Conservation (phyloP, 495 filamentous ascomycete species). For the Talaromyces thailandensis region DNA sequence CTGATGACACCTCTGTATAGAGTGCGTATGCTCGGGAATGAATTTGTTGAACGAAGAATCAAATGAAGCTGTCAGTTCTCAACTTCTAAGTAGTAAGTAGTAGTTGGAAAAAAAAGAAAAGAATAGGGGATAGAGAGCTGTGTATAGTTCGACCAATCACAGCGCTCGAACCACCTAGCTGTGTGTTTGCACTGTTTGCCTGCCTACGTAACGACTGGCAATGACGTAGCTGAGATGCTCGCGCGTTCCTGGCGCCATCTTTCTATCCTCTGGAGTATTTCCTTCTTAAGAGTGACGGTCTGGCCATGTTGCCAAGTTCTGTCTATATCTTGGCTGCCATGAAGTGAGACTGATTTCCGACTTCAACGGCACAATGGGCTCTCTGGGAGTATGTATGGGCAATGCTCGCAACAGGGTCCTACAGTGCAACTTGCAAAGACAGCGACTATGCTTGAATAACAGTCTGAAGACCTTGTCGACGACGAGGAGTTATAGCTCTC, state of each 20-base stretch:
- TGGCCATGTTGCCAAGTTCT: neutral
- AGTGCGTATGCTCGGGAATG: neutral
- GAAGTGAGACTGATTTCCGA: neutral
- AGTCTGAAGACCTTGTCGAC: neutral
- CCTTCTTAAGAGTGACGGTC: neutral
- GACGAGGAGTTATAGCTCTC: neutral
- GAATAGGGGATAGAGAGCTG: neutral
- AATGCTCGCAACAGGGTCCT: neutral
- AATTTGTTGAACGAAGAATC: neutral
- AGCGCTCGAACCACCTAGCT: neutral
- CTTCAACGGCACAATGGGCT: neutral
- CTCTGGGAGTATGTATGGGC: neutral
- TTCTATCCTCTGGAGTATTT: neutral
- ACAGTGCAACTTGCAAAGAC: neutral
- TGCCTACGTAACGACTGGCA: neutral
- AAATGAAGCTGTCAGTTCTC: neutral
- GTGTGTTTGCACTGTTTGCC: slow-evolving; percentile 7
- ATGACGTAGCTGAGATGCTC: slow-evolving; percentile 1
- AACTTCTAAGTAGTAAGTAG: too few relatives aligned
- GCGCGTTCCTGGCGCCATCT: neutral
- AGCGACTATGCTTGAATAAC: neutral
- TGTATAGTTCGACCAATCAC: neutral
- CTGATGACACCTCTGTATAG: slow-evolving; percentile 1
- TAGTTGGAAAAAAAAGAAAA: neutral
- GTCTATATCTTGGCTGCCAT: neutral